phyloP scores from a whole-genome alignment of 768 basidiomycete genomes.

The Hebeloma cylindrosporum region DNA sequence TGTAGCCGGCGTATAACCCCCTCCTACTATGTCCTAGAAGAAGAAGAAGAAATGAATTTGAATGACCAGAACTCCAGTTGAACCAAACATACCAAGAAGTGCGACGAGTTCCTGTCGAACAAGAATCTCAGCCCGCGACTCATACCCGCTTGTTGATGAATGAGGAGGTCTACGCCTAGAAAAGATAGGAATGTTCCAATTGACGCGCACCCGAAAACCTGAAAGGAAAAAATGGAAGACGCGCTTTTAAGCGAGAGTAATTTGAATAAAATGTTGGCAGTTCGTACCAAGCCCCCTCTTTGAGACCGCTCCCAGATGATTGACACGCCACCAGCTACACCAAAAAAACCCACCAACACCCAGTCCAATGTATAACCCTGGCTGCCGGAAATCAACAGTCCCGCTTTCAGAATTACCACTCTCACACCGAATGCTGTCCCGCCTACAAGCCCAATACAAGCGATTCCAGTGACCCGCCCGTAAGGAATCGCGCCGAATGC shows the following conservation, averaged over 20 bases:
- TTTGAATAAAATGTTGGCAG: too few species aligned
- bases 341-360: conserved; percentile 50
- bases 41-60: neutral
- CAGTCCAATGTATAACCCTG: conserved; percentile 46
- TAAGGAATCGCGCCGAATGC: conserved; percentile 54
- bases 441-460: conserved; percentile 48
- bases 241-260: too few species aligned
- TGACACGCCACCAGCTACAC: conserved; percentile 38
- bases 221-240: too few species aligned
- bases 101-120: conserved; percentile 60
- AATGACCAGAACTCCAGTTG: conserved; percentile 1
- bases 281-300: conserved; percentile 51
- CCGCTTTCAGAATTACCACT: conserved; percentile 47
- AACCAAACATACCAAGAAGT: conserved; percentile 45
- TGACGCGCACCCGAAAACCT: conserved; percentile 54
- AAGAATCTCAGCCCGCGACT: conserved; percentile 63
- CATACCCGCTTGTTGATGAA: conserved; percentile 61
- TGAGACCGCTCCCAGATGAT: conserved; percentile 42
- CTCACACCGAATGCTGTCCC: conserved; percentile 60
- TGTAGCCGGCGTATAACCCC: conserved; percentile 51
- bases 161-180: conserved; percentile 55
- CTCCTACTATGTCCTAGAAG: conserved; percentile 46
- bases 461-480: conserved; percentile 46
- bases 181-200: conserved; percentile 59
- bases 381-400: conserved; percentile 43